These are phyloP conservation scores for Populus tomentosa DNA, from an alignment of 441 rosid genomes.

Conservation along the genomic window DNA sequence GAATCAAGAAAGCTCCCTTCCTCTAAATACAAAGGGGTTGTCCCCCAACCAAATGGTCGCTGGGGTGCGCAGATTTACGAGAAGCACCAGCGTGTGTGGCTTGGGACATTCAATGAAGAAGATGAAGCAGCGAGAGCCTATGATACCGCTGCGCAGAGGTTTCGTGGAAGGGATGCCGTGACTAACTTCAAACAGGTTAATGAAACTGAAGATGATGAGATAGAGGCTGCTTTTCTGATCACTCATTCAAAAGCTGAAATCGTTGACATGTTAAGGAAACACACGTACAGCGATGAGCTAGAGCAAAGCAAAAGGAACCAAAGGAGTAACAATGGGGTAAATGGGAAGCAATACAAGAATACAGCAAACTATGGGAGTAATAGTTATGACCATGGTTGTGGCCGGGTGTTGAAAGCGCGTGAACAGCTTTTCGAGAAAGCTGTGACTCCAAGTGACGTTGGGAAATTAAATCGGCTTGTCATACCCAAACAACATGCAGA, in stretches of 20 bases:
- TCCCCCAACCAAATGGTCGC: slow-evolving; percentile 94
- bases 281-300: slow-evolving; percentile 77
- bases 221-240: slow-evolving; percentile 51
- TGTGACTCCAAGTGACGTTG: slow-evolving; percentile 92
- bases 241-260: slow-evolving; percentile 88
- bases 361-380: not conserved
- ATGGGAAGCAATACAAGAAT: not conserved
- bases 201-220: slow-evolving; percentile 33
- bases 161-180: slow-evolving; percentile 91
- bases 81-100: slow-evolving; percentile 95
- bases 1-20: slow-evolving; percentile 92
- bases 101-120: slow-evolving; percentile 87
- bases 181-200: slow-evolving; percentile 54
- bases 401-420: slow-evolving; percentile 32
- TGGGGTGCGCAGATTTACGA: slow-evolving; percentile 99
- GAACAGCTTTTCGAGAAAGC: slow-evolving; percentile 77
- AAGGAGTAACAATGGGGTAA: slow-evolving; percentile 3
- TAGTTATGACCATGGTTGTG: not conserved
- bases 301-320: slow-evolving; percentile 63
- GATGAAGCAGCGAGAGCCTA: slow-evolving; percentile 80
- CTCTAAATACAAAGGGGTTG: slow-evolving; percentile 89
- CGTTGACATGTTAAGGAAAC: slow-evolving; percentile 93
- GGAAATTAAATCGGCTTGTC: slow-evolving; percentile 86
- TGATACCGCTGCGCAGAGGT: slow-evolving; percentile 76
- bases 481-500: slow-evolving; percentile 93